phyloP scores from a whole-genome alignment of 2,329 filamentous ascomycete genomes.

The Botrytis aclada region DNA sequence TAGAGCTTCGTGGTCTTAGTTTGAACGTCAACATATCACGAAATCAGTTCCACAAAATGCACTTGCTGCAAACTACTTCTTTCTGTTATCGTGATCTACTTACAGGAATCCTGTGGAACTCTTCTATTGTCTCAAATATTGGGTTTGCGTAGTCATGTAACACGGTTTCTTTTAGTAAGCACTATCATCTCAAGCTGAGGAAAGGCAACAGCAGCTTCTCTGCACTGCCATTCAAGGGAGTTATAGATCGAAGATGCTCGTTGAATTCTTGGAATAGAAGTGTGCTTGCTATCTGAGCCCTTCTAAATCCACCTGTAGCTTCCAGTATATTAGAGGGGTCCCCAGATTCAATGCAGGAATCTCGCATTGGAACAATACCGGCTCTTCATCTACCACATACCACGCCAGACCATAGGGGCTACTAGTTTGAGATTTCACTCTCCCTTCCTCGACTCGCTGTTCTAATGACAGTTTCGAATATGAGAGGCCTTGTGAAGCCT shows the following conservation, averaged over 20 bases:
- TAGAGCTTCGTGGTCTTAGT: neutral
- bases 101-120: too few relatives aligned
- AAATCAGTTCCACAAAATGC: neutral
- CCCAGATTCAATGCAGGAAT: neutral
- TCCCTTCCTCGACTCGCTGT: neutral
- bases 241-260: too few relatives aligned
- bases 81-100: neutral
- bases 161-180: neutral
- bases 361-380: too few relatives aligned
- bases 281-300: neutral
- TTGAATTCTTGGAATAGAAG: neutral
- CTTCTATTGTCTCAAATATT: neutral
- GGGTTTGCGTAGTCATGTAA: neutral
- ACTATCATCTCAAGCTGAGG: neutral
- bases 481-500: neutral
- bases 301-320: fast-evolving
- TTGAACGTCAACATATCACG: too few relatives aligned
- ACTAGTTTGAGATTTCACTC: neutral
- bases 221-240: too few relatives aligned
- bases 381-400: neutral
- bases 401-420: neutral
- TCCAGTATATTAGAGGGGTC: neutral
- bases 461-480: neutral
- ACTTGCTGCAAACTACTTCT: neutral
- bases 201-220: too few relatives aligned